These are phyloP conservation scores for Globisporangium mamillatum DNA, from an alignment of 352 stramenopile species.

Conservation along the genomic window DNA sequence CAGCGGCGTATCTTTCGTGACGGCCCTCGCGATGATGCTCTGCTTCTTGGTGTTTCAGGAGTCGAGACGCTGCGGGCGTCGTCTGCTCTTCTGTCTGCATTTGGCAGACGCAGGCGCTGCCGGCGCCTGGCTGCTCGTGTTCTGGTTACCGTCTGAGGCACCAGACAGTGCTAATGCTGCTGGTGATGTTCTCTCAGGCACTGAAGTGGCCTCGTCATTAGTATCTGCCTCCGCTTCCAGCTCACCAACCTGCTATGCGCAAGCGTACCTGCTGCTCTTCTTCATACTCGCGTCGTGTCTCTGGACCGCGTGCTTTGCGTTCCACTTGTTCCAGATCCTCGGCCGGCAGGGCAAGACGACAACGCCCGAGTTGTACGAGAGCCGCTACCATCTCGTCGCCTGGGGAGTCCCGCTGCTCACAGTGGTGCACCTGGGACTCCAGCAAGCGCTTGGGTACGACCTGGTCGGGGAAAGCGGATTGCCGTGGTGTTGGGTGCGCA, in stretches of 20 bases:
- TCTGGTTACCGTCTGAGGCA: slow-evolving; percentile 27
- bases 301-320: slow-evolving; percentile 77
- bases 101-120: slow-evolving; percentile 45
- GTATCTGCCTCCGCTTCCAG: background rate
- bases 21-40: slow-evolving; percentile 48
- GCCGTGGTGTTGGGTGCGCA: slow-evolving; percentile 78
- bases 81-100: slow-evolving; percentile 66
- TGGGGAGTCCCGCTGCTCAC: slow-evolving; percentile 58
- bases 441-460: slow-evolving; percentile 40
- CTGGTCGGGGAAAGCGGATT: slow-evolving; percentile 61
- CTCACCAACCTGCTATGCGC: slow-evolving; percentile 1
- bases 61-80: slow-evolving; percentile 56
- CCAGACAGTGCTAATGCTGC: background rate
- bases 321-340: slow-evolving; percentile 73
- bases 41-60: slow-evolving; percentile 64
- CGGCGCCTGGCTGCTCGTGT: slow-evolving; percentile 52
- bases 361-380: slow-evolving; percentile 57
- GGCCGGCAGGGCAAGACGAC: slow-evolving; percentile 34
- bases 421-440: slow-evolving; percentile 41
- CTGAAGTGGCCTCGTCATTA: background rate
- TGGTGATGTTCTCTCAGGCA: background rate
- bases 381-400: slow-evolving; percentile 60
- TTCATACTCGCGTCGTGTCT: slow-evolving; percentile 65
- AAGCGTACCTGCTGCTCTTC: slow-evolving; percentile 69
- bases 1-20: slow-evolving; percentile 36